Base-by-base conservation (phyloP, 768 basidiomycete genomes). In the Boletus reticuloceps region DNA sequence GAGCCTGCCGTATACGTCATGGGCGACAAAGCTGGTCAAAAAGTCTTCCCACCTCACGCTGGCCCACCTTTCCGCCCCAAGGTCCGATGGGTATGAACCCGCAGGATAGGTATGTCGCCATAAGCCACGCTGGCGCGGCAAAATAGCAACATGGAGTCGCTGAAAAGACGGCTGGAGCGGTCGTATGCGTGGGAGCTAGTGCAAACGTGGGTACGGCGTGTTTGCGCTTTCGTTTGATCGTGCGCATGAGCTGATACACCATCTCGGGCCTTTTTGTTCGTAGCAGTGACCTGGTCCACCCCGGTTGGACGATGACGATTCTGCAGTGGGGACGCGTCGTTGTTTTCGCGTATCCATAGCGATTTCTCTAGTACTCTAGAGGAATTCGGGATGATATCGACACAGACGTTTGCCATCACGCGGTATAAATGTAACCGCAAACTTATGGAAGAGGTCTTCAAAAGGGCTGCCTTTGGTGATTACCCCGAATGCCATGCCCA, bases 391-490 rank as follows among this genome's bases (percentile, higher is more conserved):
- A 75, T 79, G 55, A 86, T 91, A 55, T 87, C 90, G 1, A 83
- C 87, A 2, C 80, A 87, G 41, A 82, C 88, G 3, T 75, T 91
- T 16, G 87, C 91, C 7, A 63, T 88, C 36, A 80, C 83, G 17
- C 78, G 90, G 36, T 93, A 91, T 64, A 81, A 79, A 59, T 82
- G 89, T 7, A 93, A 93, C 63, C 89, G 91, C 63, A 89, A 91
- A 42, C 75, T 87, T 56, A 93, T 93, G 89, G 86, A 86, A 64
- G 87, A 87, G 41, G 86, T 93, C 2, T 91, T 93, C 69, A 78
- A 76, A 59, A 79, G 82, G 59, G 89, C 90, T 22, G 87, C 86
- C 1, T 87, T 83, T 62, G 82, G 89, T 60, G 47, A 44, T 36
- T 27, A 36, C 41, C 8, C 2, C 25, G 22, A 41, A 9, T 13